Base-by-base conservation (phyloP, 2,329 filamentous ascomycete genomes). In the Xylariaceae sp. region DNA sequence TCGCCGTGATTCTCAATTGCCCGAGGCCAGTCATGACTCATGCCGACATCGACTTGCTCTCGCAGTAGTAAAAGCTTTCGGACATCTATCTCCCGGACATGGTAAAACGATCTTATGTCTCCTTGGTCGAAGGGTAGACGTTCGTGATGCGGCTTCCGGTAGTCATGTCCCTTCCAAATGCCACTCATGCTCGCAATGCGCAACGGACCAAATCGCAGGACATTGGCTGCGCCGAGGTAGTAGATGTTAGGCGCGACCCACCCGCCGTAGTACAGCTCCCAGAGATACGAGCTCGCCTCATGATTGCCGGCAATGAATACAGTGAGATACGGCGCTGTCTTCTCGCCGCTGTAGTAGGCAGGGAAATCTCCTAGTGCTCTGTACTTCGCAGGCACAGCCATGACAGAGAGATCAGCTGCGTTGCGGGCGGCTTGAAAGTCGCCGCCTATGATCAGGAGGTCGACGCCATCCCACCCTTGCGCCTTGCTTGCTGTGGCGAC, bases 171-270 rank as follows among this genome's bases (percentile, higher is more conserved):
- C 65, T 96, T 96, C 87, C 88, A 98, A 53, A 98, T 98, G 5
- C 93, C 93, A 42, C 88, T 93, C 64, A 97, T 73, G 5, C 86
- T 92, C 27, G 89, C 88, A 50, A 98, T 95, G 19, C 93, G 83
- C 39, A 98, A 70, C 1, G 88, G 85, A 0, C 92, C 92, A 23
- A 94, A 73, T 16, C 85, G 83, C 33, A 98, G 64, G 7, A 98
- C 84, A 62, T 95, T 96, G 48, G 93, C 89, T 25, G 90, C 88
- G 39, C 93, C 93, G 65, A 97, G 77, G 68, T 96, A 98, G 73
- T 96, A 98, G 53, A 98, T 97, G 56, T 93, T 95, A 7, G 89
- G 90, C 6, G 92, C 92, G 5, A 89, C 93, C 93, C 93, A 98
- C 40, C 93, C 93, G 41, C 93, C 93, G 63, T 97, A 95, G 70